A percentile compares a stretch with the other conserved stretches of the same genome.
Evolutionary conservation across 2,329 filamentous ascomycete species (phyloP).

Genomic region (Sclerotinia minor): DNA sequence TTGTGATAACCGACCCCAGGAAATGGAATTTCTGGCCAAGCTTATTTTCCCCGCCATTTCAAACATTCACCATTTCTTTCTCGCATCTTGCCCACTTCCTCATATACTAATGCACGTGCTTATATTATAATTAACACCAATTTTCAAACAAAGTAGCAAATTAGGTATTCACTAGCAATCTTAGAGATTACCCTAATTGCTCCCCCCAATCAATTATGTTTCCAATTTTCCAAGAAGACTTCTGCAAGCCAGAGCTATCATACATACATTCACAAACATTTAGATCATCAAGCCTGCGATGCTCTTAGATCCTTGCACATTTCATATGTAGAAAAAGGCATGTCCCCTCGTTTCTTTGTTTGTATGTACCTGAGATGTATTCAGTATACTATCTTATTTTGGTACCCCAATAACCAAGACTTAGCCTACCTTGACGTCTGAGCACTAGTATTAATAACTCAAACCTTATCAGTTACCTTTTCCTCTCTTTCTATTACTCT

Average conservation of each 20-base stretch:
- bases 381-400: not conserved
- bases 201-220: slow-evolving; percentile 1
- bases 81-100: not conserved
- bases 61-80: not conserved
- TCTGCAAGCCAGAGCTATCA: slow-evolving; percentile 9
- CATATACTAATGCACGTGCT: not conserved
- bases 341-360: slow-evolving; percentile 15
- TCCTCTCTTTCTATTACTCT: not conserved
- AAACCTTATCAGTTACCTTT: not conserved
- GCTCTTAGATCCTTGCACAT: slow-evolving; percentile 1
- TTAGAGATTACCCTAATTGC: not conserved
- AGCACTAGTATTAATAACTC: not conserved
- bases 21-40: not conserved
- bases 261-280: not conserved
- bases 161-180: not conserved
- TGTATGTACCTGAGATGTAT: not conserved
- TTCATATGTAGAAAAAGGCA: slow-evolving; percentile 2
- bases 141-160: not conserved
- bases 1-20: not conserved
- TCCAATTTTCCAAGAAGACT: not conserved
- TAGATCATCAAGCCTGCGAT: not conserved
- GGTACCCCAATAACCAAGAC: not conserved
- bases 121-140: too few species aligned
- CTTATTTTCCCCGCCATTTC: slow-evolving; percentile 17
- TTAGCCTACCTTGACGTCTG: not conserved